Conservation (phyloP, 306 rosid species). For the Psophocarpus tetragonolobus region DNA sequence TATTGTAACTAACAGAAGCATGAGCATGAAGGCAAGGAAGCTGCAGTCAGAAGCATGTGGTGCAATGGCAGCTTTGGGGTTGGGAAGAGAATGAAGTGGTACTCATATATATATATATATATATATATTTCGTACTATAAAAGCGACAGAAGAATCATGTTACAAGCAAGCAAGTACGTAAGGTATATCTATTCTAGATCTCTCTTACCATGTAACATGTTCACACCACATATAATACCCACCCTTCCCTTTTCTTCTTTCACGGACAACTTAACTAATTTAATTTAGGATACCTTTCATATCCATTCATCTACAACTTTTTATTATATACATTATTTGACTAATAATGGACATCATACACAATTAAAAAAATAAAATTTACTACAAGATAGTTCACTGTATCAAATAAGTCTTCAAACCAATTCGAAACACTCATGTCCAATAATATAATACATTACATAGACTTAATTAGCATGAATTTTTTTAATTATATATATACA, state of each 20-base stretch:
- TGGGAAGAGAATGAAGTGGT: constrained; percentile 37
- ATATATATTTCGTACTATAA: constrained; percentile 31
- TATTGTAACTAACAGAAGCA: constrained; percentile 20
- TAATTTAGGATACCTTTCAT: too few species aligned
- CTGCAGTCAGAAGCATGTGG: constrained; percentile 17
- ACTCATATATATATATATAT: constrained; percentile 18
- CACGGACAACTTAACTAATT: not conserved
- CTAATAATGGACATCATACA: too few species aligned
- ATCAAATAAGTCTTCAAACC: too few species aligned
- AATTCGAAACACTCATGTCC: too few species aligned
- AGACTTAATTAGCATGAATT: too few species aligned
- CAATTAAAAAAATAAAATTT: too few species aligned
- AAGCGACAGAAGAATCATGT: constrained; percentile 46
- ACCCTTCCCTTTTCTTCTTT: not conserved
- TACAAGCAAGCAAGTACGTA: constrained; percentile 45
- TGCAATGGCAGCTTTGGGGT: constrained; percentile 78
- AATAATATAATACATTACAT: too few species aligned
- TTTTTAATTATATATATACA: too few species aligned
- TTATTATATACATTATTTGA: too few species aligned
- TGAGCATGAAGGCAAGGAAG: constrained; percentile 40
- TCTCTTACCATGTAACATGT: constrained; percentile 20
- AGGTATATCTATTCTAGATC: not conserved
- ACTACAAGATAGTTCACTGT: too few species aligned
- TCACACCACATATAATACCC: not conserved
- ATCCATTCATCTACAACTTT: too few species aligned